Evolutionary conservation across 768 basidiomycete genomes (phyloP).

Genomic region (Sarcodon aspratus): DNA sequence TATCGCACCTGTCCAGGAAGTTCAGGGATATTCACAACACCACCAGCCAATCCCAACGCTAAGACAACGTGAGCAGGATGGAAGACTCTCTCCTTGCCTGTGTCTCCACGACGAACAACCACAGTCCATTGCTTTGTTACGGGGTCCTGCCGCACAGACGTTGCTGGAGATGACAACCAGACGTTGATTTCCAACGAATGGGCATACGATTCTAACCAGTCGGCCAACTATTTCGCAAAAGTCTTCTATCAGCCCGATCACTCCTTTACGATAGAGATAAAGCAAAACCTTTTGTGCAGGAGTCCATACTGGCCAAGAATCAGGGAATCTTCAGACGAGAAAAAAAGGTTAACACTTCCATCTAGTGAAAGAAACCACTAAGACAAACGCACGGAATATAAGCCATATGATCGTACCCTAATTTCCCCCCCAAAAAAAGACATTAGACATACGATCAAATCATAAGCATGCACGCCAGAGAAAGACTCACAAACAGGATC

Average conservation of each 20-base stretch:
- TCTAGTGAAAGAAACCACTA: not conserved
- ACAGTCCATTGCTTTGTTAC: constrained; percentile 16
- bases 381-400: constrained; percentile 32
- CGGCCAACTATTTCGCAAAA: constrained; percentile 33
- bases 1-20: constrained; percentile 16
- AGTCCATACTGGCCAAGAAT: constrained; percentile 26
- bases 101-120: constrained; percentile 15
- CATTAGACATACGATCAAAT: not conserved
- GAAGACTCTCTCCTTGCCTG: constrained; percentile 18
- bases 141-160: constrained; percentile 9
- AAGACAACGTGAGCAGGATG: constrained; percentile 23
- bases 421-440: not conserved
- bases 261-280: no score
- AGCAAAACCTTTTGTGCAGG: constrained; percentile 36
- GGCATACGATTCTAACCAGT: constrained; percentile 59
- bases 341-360: not conserved
- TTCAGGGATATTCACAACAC: constrained; percentile 23
- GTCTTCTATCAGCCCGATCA: no score
- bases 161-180: constrained; percentile 38
- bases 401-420: constrained; percentile 44
- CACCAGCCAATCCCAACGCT: constrained; percentile 28
- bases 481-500: constrained; percentile 16
- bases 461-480: not conserved
- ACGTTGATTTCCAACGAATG: constrained; percentile 49
- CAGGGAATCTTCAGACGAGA: constrained; percentile 16